Conservation (phyloP, 805 yeast genomes). For the Kodamaea kakaduensis region DNA sequence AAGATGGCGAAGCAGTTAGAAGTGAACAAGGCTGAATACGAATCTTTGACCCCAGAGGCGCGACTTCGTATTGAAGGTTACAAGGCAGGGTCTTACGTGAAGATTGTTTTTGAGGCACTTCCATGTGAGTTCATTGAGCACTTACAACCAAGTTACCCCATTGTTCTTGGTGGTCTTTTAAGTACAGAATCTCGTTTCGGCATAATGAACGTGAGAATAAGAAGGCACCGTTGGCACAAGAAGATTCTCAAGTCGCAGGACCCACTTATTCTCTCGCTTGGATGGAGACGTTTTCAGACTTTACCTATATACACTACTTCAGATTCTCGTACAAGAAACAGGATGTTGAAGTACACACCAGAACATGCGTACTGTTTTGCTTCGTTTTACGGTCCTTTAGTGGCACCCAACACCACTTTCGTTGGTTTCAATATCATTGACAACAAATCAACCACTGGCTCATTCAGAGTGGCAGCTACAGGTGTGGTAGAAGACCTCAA, state of each 20-base stretch:
- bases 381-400: constrained; percentile 94
- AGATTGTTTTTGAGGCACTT: constrained; percentile 72
- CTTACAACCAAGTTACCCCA: constrained; percentile 80
- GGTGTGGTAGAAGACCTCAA: constrained; percentile 95
- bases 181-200: constrained; percentile 93
- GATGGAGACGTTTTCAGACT: constrained; percentile 99
- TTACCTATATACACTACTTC: constrained; percentile 93
- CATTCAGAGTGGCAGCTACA: constrained; percentile 93
- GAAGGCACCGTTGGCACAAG: constrained; percentile 99
- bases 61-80: constrained; percentile 85
- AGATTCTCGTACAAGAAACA: constrained; percentile 94
- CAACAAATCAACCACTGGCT: constrained; percentile 76
- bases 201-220: constrained; percentile 83
- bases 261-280: constrained; percentile 87
- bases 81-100: constrained; percentile 91
- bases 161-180: constrained; percentile 85
- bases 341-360: constrained; percentile 97
- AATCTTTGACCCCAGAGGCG: constrained; percentile 68
- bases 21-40: constrained; percentile 79
- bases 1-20: constrained; percentile 95
- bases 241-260: constrained; percentile 93
- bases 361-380: constrained; percentile 97
- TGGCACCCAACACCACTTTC: constrained; percentile 95
- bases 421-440: constrained; percentile 92
- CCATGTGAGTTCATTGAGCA: constrained; percentile 90